These are phyloP conservation scores for Lentinula detonsa DNA, from an alignment of 768 basidiomycete genomes.

Conservation along the genomic window DNA sequence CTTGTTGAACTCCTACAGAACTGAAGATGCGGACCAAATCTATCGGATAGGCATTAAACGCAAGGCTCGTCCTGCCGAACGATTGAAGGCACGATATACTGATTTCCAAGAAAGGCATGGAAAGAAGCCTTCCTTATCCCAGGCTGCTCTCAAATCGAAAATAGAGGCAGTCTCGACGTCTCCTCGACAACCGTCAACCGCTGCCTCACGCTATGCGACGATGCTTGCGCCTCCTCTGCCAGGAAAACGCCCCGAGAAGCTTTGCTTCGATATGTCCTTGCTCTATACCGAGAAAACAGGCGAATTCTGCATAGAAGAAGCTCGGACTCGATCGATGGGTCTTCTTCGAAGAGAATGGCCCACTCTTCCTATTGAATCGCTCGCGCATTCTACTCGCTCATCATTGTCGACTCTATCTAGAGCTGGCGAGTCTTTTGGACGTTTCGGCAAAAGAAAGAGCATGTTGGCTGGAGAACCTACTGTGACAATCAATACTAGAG, in stretches of 20 bases:
- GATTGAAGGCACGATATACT: conserved; percentile 74
- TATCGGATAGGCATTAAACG: conserved; percentile 81
- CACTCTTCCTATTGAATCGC: conserved; percentile 44
- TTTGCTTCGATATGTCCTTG: conserved; percentile 60
- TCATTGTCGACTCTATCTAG: conserved; percentile 45
- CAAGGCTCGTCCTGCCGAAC: conserved; percentile 74
- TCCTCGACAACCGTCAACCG: conserved; percentile 28
- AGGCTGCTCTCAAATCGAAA: conserved; percentile 22
- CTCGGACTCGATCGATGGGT: conserved; percentile 75
- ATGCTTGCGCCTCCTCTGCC: conserved; percentile 68
- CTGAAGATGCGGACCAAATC: conserved; percentile 70
- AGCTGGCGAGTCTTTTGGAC: conserved; percentile 42
- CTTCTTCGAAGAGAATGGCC: conserved; percentile 84
- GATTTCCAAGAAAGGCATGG: conserved; percentile 63
- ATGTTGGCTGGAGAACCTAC: conserved; percentile 60
- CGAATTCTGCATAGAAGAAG: conserved; percentile 85
- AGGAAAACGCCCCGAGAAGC: conserved; percentile 67
- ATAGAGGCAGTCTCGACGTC: conserved; percentile 18
- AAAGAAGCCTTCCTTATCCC: conserved; percentile 20
- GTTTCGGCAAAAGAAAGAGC: conserved; percentile 32
- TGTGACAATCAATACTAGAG: conserved; percentile 95
- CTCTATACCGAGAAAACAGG: conserved; percentile 70
- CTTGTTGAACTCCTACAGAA: conserved; percentile 35
- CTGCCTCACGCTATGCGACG: conserved; percentile 54
- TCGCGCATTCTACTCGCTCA: conserved; percentile 13